Base-by-base conservation (phyloP, 306 rosid genomes). In the Quercus mongolica region DNA sequence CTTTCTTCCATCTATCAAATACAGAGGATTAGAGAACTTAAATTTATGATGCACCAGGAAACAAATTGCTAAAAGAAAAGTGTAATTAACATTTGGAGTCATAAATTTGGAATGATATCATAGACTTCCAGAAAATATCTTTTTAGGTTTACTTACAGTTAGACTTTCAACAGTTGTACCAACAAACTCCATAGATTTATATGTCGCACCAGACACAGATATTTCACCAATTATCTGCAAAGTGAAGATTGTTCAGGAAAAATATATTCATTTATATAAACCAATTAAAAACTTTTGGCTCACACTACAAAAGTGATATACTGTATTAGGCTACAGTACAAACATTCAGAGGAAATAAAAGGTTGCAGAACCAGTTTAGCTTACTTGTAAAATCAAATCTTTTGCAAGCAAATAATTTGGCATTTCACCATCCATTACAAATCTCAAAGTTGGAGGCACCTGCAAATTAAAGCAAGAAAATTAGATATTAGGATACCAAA, bases 371-470 rank as follows among this genome's bases (percentile, higher is more conserved):
- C 30, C 54, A 12, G 74, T 64, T 41, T 18, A 67, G 82, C 92
- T 81, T 80, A 92, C 99, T 74, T 92, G 99, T 82, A 94, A 88
- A 87, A 94, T 94, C 82, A 94, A 87, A 88, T 94, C 99, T 74
- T 94, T 94, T 23, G 97, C 97, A 82, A 94, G 97, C 85, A 94
- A 87, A 80, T 91, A 92, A 85, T 82, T 77, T 11, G 99, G 99
- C 99, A 94, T 91, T 80, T 92, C 97, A 79, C 99, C 99, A 85
- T 90, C 97, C 90, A 94, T 25, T 56, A 92, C 90, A 80, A 94
- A 94, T 83, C 94, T 87, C 78, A 92, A 76, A 80, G 97, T 91
- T 68, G 97, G 99, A 55, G 99, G 99, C 57, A 90, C 99, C 99
- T 94, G 83, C 79, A 82, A 64, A 77, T 80, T 3, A 30, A 63